phyloP scores from a whole-genome alignment of 2,329 filamentous ascomycete species.

The Penicillium sp. region DNA sequence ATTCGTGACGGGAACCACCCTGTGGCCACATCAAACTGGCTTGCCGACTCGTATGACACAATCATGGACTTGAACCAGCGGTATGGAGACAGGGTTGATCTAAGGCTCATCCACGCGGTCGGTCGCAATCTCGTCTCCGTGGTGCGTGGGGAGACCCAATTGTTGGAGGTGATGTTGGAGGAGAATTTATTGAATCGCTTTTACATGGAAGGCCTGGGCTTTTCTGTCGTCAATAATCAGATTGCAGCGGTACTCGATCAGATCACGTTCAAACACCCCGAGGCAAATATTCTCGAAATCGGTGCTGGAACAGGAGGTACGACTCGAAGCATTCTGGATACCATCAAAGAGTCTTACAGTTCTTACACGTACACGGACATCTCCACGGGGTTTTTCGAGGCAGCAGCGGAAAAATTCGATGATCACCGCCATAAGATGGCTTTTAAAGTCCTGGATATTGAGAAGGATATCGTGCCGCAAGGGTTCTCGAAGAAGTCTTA shows the following conservation, averaged over 20 bases:
- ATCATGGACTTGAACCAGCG: too few species aligned
- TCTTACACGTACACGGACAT: slow-evolving; percentile 51
- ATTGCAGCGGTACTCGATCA: neutral
- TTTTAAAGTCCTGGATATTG: slow-evolving; percentile 35
- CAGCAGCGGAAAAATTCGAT: slow-evolving; percentile 31
- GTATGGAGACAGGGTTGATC: too few species aligned
- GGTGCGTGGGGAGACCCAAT: neutral
- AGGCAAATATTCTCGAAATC: neutral
- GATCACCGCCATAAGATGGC: slow-evolving; percentile 25
- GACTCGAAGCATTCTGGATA: slow-evolving; percentile 38
- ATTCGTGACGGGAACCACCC: too few species aligned
- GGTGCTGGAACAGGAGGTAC: slow-evolving; percentile 42
- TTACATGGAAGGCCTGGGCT: neutral
- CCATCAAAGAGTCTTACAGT: slow-evolving; percentile 29
- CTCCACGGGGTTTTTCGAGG: slow-evolving; percentile 44
- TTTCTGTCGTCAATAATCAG: neutral
- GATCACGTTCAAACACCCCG: neutral
- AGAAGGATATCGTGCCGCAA: slow-evolving; percentile 31
- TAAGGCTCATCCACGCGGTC: neutral
- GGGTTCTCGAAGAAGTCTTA: slow-evolving; percentile 32
- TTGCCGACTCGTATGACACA: too few species aligned
- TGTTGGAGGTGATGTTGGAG: neutral
- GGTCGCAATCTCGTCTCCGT: neutral
- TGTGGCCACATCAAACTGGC: too few species aligned
- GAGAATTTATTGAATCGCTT: neutral